These are phyloP conservation scores for Tricholoma bakamatsutake DNA, from an alignment of 768 basidiomycete genomes.

Conservation along the genomic window DNA sequence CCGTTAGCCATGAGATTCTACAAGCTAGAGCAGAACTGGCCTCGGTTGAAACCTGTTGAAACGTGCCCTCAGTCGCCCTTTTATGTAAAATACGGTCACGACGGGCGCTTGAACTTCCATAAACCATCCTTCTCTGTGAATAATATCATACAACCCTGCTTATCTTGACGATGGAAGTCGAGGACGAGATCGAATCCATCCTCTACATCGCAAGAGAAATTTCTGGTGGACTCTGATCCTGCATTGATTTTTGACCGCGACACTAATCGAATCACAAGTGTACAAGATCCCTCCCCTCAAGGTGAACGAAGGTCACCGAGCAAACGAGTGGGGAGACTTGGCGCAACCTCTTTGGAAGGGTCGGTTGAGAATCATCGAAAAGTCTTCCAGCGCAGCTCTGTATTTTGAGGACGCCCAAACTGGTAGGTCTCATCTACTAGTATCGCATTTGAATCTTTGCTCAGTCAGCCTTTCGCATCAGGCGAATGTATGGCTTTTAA, in stretches of 20 bases:
- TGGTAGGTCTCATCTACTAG: constrained; percentile 40
- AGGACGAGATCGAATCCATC: constrained; percentile 85
- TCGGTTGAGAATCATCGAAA: constrained; percentile 79
- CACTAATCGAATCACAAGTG: constrained; percentile 40
- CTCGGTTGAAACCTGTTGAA: not conserved
- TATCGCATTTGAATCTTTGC: constrained; percentile 1
- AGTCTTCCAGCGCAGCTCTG: constrained; percentile 57
- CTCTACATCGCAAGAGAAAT: constrained; percentile 88
- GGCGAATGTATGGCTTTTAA: constrained; percentile 59
- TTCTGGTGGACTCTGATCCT: constrained; percentile 52
- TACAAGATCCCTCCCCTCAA: constrained; percentile 89
- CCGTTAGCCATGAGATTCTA: constrained; percentile 44
- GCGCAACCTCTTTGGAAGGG: constrained; percentile 87
- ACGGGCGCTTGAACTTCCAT: not conserved
- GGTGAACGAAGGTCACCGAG: constrained; percentile 84
- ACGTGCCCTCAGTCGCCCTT: not conserved
- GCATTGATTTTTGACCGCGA: not conserved
- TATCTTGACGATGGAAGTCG: constrained; percentile 39
- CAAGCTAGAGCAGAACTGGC: no score
- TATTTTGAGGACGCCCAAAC: constrained; percentile 77
- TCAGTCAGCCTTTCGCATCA: constrained; percentile 18
- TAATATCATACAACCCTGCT: not conserved
- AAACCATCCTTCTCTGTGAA: not conserved
- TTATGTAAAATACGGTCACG: not conserved
- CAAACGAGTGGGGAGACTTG: constrained; percentile 90